These are phyloP conservation scores for Orbilia ellipsospora DNA, from an alignment of 2,329 filamentous ascomycete genomes.

Conservation along the genomic window DNA sequence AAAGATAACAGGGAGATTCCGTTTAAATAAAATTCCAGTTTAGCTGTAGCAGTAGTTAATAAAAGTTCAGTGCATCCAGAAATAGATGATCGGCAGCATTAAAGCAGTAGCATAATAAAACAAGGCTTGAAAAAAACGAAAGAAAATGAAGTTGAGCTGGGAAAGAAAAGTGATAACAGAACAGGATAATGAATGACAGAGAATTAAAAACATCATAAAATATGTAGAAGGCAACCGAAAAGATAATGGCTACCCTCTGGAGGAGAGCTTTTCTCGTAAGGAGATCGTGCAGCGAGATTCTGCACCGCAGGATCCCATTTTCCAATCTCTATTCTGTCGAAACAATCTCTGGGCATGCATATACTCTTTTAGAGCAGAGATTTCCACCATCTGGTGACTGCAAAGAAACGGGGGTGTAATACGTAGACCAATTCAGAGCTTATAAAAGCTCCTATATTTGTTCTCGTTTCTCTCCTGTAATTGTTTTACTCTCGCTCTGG, in stretches of 20 bases:
- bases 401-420: background rate
- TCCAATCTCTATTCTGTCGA: constrained; percentile 8
- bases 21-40: too few species aligned
- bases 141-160: too few species aligned
- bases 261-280: background rate
- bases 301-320: constrained; percentile 26
- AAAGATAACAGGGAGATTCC: too few species aligned
- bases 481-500: background rate
- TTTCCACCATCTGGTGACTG: background rate
- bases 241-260: background rate
- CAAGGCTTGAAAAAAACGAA: too few species aligned
- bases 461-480: background rate
- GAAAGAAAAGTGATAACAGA: background rate
- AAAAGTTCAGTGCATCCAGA: too few species aligned
- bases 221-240: constrained; percentile 4
- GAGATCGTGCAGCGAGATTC: constrained; percentile 6
- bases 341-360: background rate
- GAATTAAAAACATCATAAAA: constrained; percentile 5
- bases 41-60: too few species aligned
- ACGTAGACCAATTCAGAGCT: background rate
- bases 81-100: too few species aligned
- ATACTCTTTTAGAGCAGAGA: constrained; percentile 3
- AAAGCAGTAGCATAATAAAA: too few species aligned
- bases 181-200: background rate
- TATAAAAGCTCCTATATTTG: too few species aligned